Evolutionary conservation across 2,329 filamentous ascomycete species (phyloP).

Genomic region (Ceratocystis destructans): DNA sequence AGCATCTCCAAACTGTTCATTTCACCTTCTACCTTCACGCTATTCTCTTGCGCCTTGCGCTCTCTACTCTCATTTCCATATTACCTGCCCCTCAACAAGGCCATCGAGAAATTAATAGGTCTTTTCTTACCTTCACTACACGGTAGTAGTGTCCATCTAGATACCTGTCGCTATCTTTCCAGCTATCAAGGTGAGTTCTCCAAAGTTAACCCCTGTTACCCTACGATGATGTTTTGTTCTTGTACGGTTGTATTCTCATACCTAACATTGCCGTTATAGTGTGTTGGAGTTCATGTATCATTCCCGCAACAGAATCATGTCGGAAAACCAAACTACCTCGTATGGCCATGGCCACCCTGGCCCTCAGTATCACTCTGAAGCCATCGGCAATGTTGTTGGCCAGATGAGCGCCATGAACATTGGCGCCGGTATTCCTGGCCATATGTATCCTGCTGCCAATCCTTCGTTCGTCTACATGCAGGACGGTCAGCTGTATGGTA

Average conservation of each 20-base stretch:
- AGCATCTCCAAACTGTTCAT: constrained; percentile 9
- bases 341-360: constrained; percentile 6
- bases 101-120: constrained; percentile 1
- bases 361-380: constrained; percentile 11
- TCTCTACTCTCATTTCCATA: constrained; percentile 7
- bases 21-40: constrained; percentile 6
- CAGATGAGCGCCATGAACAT: constrained; percentile 26
- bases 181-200: background rate
- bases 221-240: background rate
- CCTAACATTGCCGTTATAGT: background rate
- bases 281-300: constrained; percentile 8
- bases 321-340: constrained; percentile 8
- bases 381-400: constrained; percentile 15
- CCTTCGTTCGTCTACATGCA: constrained; percentile 23
- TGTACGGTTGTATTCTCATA: background rate
- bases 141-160: constrained; percentile 9
- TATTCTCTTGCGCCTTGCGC: constrained; percentile 6
- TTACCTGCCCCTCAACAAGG: constrained; percentile 3
- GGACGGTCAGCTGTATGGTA: constrained; percentile 30
- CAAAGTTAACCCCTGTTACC: background rate
- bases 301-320: constrained; percentile 5
- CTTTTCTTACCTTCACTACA: constrained; percentile 4
- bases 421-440: constrained; percentile 19
- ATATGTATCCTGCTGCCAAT: constrained; percentile 9
- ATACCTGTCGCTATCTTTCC: constrained; percentile 8